phyloP scores from a whole-genome alignment of 208 protist species.

The Novymonas esmeraldas region DNA sequence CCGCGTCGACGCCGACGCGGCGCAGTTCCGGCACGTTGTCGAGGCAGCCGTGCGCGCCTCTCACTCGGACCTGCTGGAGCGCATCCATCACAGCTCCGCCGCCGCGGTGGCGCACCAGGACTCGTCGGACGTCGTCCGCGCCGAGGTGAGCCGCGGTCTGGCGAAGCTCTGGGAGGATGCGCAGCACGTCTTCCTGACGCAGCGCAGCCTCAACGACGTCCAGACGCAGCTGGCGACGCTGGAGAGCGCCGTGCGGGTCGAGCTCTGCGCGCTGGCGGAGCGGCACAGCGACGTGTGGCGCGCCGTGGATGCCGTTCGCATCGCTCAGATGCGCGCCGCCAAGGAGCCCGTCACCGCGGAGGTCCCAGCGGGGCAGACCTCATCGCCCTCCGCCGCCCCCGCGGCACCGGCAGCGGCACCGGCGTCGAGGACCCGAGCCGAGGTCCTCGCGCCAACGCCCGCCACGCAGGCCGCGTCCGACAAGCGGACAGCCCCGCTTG shows the following conservation, averaged over 20 bases:
- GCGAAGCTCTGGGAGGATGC: slow-evolving; percentile 73
- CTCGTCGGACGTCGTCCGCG: slow-evolving; percentile 51
- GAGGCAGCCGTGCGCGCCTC: slow-evolving; percentile 67
- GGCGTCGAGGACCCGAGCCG: background rate
- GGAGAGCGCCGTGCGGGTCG: slow-evolving; percentile 72
- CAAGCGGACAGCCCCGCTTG: too few relatives aligned
- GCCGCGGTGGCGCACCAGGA: slow-evolving; percentile 39
- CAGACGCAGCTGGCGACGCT: slow-evolving; percentile 61
- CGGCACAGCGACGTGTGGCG: slow-evolving; percentile 44
- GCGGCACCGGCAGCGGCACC: background rate
- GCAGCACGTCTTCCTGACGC: slow-evolving; percentile 53
- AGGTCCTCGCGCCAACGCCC: background rate
- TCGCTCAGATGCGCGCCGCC: slow-evolving; percentile 14
- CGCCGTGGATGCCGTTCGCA: slow-evolving; percentile 32
- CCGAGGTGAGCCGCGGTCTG: slow-evolving; percentile 63
- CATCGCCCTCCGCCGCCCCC: too few relatives aligned
- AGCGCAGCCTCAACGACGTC: slow-evolving; percentile 51
- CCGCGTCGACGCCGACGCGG: slow-evolving; percentile 56
- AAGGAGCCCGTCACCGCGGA: background rate
- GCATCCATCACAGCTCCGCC: slow-evolving; percentile 54
- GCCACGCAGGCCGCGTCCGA: background rate
- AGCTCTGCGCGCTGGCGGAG: slow-evolving; percentile 69
- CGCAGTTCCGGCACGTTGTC: slow-evolving; percentile 56
- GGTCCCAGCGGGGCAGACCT: too few relatives aligned
- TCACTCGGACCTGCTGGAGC: slow-evolving; percentile 81